A percentile compares a stretch with the other conserved stretches of the same genome.
phyloP scores from a whole-genome alignment of 129 eudicot species.

The Centaurea solstitialis region DNA sequence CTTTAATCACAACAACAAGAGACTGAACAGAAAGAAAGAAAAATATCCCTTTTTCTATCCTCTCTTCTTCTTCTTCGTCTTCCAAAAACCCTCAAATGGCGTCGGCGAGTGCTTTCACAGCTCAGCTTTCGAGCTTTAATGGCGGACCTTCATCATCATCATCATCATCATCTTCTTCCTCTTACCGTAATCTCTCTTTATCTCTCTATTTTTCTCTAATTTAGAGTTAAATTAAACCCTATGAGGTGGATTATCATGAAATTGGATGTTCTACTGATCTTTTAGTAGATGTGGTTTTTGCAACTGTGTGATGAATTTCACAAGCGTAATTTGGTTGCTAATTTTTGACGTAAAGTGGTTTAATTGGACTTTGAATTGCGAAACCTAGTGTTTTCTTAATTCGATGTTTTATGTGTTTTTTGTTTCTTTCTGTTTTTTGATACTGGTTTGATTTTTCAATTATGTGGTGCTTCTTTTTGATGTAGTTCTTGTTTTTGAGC shows the following conservation, averaged over 20 bases:
- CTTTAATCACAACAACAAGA: conserved; percentile 11
- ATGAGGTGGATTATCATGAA: conserved; percentile 1
- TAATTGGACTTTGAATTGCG: background rate
- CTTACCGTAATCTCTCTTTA: conserved; percentile 21
- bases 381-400: background rate
- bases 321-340: background rate
- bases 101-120: conserved; percentile 30
- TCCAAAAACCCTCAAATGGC: conserved; percentile 35
- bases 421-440: background rate
- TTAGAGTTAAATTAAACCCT: conserved; percentile 8
- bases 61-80: conserved; percentile 6
- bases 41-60: conserved; percentile 11
- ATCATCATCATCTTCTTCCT: conserved; percentile 7
- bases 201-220: conserved; percentile 1
- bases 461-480: background rate
- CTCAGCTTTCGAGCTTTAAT: conserved; percentile 33
- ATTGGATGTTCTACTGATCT: background rate
- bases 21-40: background rate
- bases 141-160: conserved; percentile 4
- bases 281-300: background rate
- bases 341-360: background rate
- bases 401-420: background rate
- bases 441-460: background rate
- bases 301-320: background rate
- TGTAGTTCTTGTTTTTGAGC: background rate